Percentiles rank a stretch among this genome's conserved stretches.
phyloP scores from a whole-genome alignment of 805 yeast species.

The Ascoidea asiatica region DNA sequence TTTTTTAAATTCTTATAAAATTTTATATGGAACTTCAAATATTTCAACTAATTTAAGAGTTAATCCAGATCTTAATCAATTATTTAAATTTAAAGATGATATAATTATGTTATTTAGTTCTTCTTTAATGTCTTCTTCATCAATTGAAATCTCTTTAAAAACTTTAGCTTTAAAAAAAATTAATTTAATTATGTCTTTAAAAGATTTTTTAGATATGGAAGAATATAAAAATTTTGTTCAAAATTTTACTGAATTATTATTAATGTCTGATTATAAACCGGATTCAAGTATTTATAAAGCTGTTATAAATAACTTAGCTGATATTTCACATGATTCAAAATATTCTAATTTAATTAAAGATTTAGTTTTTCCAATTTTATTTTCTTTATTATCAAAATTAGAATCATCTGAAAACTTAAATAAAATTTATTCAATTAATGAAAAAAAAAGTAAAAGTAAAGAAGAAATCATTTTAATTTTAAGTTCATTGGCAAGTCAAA shows the following conservation, averaged over 20 bases:
- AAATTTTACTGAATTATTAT: conserved; percentile 47
- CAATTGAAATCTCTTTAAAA: conserved; percentile 55
- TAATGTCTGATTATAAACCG: conserved; percentile 32
- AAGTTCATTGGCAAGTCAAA: conserved; percentile 12
- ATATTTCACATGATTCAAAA: not conserved
- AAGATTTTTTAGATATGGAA: conserved; percentile 31
- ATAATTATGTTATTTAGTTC: conserved; percentile 56
- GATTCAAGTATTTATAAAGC: not conserved
- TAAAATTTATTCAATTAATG: conserved; percentile 16
- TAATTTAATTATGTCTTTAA: conserved; percentile 37
- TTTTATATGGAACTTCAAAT: conserved; percentile 22
- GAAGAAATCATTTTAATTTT: conserved; percentile 13
- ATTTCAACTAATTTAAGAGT: not conserved
- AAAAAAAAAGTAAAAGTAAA: conserved; percentile 16
- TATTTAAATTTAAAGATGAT: conserved; percentile 46
- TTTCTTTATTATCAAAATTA: conserved; percentile 34
- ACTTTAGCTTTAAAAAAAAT: conserved; percentile 54
- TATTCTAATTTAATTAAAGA: not conserved
- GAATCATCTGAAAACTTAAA: too few relatives aligned
- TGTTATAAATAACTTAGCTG: conserved; percentile 1
- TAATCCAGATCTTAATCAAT: conserved; percentile 8
- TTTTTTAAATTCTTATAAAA: conserved; percentile 35
- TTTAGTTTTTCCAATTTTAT: conserved; percentile 9
- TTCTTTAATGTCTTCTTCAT: conserved; percentile 53
- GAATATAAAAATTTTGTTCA: conserved; percentile 54